Evolutionary conservation across 75 land plant genomes (phyloP).

Genomic region (Selaginella moellendorffii): DNA sequence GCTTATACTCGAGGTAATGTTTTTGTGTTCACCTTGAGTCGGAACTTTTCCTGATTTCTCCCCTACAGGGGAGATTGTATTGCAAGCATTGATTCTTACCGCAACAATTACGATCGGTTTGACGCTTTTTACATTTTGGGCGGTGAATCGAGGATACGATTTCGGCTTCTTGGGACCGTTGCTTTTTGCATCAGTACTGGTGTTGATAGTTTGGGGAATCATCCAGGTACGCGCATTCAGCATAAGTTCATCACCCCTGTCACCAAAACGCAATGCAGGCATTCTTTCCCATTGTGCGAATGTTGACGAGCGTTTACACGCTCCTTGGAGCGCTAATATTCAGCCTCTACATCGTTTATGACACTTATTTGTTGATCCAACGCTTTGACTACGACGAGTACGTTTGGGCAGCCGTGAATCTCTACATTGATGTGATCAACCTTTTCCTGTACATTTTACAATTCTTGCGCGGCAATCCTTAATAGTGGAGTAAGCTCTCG

Average conservation of each 20-base stretch:
- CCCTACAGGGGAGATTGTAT: slow-evolving; percentile 8
- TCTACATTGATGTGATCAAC: slow-evolving; percentile 4
- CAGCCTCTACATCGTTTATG: slow-evolving; percentile 1
- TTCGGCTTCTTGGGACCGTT: slow-evolving; percentile 6
- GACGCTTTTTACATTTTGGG: not conserved
- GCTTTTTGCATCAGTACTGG: not conserved
- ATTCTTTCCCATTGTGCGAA: not conserved
- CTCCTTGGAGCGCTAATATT: not conserved
- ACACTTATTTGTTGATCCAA: not conserved
- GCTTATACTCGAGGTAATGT: not conserved
- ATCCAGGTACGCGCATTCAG: not conserved
- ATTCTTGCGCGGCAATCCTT: too few relatives aligned
- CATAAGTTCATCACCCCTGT: too few relatives aligned
- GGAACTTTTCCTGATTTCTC: not conserved
- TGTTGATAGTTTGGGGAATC: not conserved
- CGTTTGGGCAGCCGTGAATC: not conserved
- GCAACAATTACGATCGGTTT: not conserved
- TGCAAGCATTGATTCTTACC: slow-evolving; percentile 1
- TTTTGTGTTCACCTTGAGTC: too few relatives aligned
- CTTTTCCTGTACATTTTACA: not conserved
- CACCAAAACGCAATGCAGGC: not conserved
- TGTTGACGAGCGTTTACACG: not conserved
- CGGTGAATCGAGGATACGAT: not conserved
- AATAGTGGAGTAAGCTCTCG: too few relatives aligned
- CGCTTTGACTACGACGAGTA: not conserved